Evolutionary conservation across 139 green algal genomes (phyloP).

Genomic region (Picochlorum sp.): DNA sequence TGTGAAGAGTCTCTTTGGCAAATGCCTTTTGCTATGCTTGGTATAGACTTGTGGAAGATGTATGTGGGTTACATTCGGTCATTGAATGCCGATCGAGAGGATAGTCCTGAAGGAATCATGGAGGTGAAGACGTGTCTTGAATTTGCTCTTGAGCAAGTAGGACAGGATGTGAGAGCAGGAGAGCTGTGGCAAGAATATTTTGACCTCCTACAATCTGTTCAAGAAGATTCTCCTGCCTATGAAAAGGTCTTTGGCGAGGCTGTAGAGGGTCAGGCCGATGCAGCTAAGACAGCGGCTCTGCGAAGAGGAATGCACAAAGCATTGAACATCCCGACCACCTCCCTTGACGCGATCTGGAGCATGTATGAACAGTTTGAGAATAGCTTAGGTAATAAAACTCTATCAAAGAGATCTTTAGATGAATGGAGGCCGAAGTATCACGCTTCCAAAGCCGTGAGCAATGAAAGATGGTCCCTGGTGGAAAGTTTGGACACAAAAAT

Average conservation of each 20-base stretch:
- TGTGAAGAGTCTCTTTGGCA: constrained; percentile 67
- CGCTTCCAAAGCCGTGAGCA: constrained; percentile 34
- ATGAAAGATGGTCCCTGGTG: constrained; percentile 33
- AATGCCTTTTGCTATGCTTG: constrained; percentile 68
- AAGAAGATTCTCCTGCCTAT: constrained; percentile 51
- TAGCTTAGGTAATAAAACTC: constrained; percentile 27
- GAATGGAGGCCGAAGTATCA: constrained; percentile 73
- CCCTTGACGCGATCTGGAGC: constrained; percentile 75
- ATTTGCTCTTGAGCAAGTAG: constrained; percentile 76
- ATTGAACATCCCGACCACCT: constrained; percentile 58
- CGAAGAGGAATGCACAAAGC: constrained; percentile 65
- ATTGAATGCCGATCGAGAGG: constrained; percentile 33
- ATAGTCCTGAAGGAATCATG: constrained; percentile 39
- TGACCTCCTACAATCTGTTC: constrained; percentile 51
- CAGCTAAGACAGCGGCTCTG: constrained; percentile 46
- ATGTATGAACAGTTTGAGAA: constrained; percentile 85
- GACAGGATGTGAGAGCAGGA: constrained; percentile 54
- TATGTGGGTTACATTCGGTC: constrained; percentile 79
- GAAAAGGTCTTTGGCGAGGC: constrained; percentile 43
- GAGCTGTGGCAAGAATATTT: constrained; percentile 82
- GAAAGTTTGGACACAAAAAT: constrained; percentile 36
- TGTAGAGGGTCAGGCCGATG: constrained; percentile 44
- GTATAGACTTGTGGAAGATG: constrained; percentile 63
- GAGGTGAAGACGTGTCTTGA: constrained; percentile 70
- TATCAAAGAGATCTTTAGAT: constrained; percentile 58